These are phyloP conservation scores for Onygena corvina DNA, from an alignment of 2,329 filamentous ascomycete species.

Conservation along the genomic window DNA sequence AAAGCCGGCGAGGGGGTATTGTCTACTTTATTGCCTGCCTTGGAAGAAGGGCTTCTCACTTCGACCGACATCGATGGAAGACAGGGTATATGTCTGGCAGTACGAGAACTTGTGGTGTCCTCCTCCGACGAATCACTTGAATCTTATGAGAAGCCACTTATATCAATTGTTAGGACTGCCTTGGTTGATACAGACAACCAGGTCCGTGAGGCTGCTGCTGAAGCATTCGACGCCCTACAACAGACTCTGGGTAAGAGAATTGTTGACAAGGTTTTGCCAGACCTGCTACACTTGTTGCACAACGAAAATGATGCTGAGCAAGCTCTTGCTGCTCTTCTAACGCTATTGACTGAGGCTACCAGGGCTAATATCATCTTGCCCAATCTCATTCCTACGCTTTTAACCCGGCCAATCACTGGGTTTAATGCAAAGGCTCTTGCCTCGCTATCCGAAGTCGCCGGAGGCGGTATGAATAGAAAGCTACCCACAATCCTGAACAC, in stretches of 20 bases:
- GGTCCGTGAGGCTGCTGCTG: constrained; percentile 87
- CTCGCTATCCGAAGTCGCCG: constrained; percentile 82
- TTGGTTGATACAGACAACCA: constrained; percentile 81
- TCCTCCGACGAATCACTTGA: constrained; percentile 80
- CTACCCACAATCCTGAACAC: constrained; percentile 84
- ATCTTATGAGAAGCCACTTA: constrained; percentile 88
- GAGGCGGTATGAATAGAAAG: constrained; percentile 78
- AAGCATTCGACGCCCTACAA: constrained; percentile 92
- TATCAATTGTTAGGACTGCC: constrained; percentile 84
- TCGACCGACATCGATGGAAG: constrained; percentile 86
- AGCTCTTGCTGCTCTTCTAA: constrained; percentile 81
- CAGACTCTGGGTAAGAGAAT: constrained; percentile 87
- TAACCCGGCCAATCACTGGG: constrained; percentile 75
- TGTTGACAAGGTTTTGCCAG: constrained; percentile 87
- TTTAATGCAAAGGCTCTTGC: constrained; percentile 94
- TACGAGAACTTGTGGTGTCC: constrained; percentile 84
- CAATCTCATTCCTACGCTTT: constrained; percentile 86
- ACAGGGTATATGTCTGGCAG: constrained; percentile 92
- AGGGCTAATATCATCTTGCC: constrained; percentile 93
- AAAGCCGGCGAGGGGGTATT: constrained; percentile 93
- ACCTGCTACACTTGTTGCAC: constrained; percentile 78
- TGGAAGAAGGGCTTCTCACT: constrained; percentile 79
- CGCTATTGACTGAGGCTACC: constrained; percentile 82
- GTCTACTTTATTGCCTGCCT: constrained; percentile 71
- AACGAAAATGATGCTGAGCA: constrained; percentile 81